Evolutionary conservation across 352 stramenopile species (phyloP).

Genomic region (Phytophthora pini): DNA sequence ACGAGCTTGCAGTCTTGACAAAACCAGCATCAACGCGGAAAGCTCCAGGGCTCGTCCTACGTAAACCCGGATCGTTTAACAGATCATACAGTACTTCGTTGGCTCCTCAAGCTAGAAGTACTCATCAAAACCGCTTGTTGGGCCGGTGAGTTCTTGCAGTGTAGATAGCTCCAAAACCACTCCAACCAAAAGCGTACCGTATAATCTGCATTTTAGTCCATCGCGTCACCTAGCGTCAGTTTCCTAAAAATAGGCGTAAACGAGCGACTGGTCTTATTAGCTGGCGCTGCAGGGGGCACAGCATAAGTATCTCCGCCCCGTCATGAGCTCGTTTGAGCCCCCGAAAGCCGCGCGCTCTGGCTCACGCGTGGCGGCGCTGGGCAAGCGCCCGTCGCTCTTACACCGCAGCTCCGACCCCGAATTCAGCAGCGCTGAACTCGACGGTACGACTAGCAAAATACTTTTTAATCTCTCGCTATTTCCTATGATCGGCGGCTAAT

Average conservation of each 20-base stretch:
- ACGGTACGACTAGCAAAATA: conserved; percentile 39
- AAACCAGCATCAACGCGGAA: neutral
- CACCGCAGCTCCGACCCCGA: conserved; percentile 73
- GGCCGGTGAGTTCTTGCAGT: too few relatives aligned
- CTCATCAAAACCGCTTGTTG: too few relatives aligned
- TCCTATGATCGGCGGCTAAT: neutral
- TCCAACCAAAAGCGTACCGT: conserved; percentile 1
- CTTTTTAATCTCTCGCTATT: too few relatives aligned
- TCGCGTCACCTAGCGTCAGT: neutral
- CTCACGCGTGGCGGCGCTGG: conserved; percentile 24
- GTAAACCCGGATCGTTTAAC: too few relatives aligned
- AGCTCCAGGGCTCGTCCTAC: neutral
- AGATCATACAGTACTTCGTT: too few relatives aligned
- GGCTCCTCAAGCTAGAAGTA: too few relatives aligned
- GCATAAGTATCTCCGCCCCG: conserved; percentile 1
- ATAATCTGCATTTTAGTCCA: conserved; percentile 8
- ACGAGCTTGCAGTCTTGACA: neutral
- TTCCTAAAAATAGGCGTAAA: conserved; percentile 8
- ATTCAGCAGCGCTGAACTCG: conserved; percentile 61
- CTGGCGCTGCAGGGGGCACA: conserved; percentile 5
- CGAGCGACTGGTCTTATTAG: neutral
- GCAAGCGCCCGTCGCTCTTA: conserved; percentile 41
- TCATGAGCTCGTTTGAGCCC: conserved; percentile 52
- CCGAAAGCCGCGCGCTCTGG: conserved; percentile 9
- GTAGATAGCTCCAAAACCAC: neutral